phyloP scores from a whole-genome alignment of 148 eudicot species.

The Rhododendron mucronatum region DNA sequence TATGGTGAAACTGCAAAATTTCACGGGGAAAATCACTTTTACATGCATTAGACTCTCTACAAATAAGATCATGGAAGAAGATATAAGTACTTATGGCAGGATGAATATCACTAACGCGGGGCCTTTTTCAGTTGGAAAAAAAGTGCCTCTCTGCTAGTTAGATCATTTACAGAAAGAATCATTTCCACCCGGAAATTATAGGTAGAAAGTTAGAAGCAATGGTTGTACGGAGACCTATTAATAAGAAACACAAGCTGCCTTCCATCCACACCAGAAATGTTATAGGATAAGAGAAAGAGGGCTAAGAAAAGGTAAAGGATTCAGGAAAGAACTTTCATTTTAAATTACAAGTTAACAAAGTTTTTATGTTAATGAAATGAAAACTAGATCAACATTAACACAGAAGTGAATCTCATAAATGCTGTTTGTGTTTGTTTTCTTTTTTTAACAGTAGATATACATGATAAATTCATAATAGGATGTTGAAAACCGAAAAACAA shows the following conservation, averaged over 20 bases:
- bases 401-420: neutral
- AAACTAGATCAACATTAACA: neutral
- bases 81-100: neutral
- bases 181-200: neutral
- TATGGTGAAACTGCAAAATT: slow-evolving; percentile 67
- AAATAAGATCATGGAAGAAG: neutral
- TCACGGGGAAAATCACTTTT: neutral
- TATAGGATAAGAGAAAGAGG: neutral
- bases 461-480: neutral
- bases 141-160: neutral
- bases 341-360: no score
- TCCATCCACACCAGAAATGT: neutral
- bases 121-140: neutral
- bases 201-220: neutral
- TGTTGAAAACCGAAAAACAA: neutral
- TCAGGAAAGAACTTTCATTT: neutral
- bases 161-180: neutral
- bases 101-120: neutral
- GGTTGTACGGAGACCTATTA: neutral
- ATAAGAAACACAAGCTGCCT: neutral
- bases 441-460: neutral
- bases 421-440: neutral
- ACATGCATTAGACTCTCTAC: neutral
- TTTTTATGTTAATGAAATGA: neutral
- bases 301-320: neutral